Evolutionary conservation across 2,329 filamentous ascomycete genomes (phyloP), one percentile per base, ranked within the genome.

Genomic region (Pseudocercospora pini-densiflorae): DNA sequence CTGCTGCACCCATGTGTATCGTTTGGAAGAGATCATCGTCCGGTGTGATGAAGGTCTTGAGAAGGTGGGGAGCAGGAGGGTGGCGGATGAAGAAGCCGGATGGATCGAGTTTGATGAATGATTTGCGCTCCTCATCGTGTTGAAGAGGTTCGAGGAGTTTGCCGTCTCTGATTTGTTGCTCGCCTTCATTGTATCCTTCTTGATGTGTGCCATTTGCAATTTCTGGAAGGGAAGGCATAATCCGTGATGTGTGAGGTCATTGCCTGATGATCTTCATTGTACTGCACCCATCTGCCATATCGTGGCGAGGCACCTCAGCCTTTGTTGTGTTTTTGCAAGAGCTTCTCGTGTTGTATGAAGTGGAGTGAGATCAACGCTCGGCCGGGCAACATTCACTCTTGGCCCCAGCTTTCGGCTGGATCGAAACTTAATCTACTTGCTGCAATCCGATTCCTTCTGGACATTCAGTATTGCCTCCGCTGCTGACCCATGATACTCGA

Each of bases 1-100:
- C 69, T 2, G 77, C 74, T 7, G 68, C 68, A 2, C 77, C 77
- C 74, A 79, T 77, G 63, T 80, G 78, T 12, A 78, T 75, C 1
- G 77, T 79, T 47, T 79, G 77, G 62, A 80, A 80, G 5, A 80
- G 73, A 14, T 62, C n/a, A 21, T 43, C 45, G n/a, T 66, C 49
- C 1, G 64, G 49, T 1, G 64, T 63, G 16, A 63, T 21, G 31
- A 59, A 66, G 1, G 43, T 45, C 6, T 29, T 27, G 19, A 65
- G 59, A 3, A 40, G n/a, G 63, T 62, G 53, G 6, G 63, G 59
- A 29, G 29, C 6, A 6, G 63, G 63, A 29, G 63, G 59, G 23
- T 54, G 63, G 2, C 66, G 58, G 45, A 65, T 54, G 47, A 57
- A 40, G 24, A 70, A 67, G 2, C 59, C 64, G 5, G 59, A 2